phyloP scores from a whole-genome alignment of 2,329 filamentous ascomycete species.

The Trichoderma aggressivum region DNA sequence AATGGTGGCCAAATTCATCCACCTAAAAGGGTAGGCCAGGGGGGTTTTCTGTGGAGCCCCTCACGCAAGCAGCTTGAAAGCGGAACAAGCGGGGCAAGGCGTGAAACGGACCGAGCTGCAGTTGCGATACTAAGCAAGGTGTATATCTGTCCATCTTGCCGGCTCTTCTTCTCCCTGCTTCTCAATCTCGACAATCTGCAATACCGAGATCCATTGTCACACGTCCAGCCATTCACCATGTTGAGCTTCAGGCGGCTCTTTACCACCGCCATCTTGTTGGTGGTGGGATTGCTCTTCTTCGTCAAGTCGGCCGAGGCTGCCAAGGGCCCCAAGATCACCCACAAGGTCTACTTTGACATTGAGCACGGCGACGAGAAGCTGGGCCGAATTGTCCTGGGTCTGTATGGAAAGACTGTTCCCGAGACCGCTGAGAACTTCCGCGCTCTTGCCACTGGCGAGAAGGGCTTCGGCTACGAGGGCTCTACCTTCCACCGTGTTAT shows the following conservation, averaged over 20 bases:
- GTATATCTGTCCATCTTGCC: constrained; percentile 23
- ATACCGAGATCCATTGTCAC: neutral
- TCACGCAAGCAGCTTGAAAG: neutral
- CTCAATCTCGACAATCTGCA: neutral
- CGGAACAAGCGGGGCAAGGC: constrained; percentile 22
- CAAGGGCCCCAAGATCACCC: constrained; percentile 91
- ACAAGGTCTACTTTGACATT: constrained; percentile 92
- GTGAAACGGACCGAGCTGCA: constrained; percentile 20
- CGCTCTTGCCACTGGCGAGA: constrained; percentile 78
- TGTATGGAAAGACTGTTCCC: constrained; percentile 84
- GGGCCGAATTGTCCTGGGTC: constrained; percentile 74
- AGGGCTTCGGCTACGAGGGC: constrained; percentile 79
- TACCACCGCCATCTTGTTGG: constrained; percentile 71
- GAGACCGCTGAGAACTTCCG: constrained; percentile 73
- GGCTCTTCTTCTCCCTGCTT: neutral
- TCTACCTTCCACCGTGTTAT: constrained; percentile 88
- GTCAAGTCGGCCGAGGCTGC: constrained; percentile 68
- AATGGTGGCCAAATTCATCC: neutral
- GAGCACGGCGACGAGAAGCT: constrained; percentile 69
- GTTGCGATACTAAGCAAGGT: neutral
- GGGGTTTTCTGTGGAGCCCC: neutral
- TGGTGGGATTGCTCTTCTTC: constrained; percentile 71
- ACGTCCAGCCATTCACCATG: constrained; percentile 52
- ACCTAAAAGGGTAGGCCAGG: neutral
- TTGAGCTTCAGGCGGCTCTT: constrained; percentile 68